Percentiles rank a stretch among this genome's conserved stretches.
Conservation (phyloP, 2,329 filamentous ascomycete genomes). For the Colletotrichum eremochloae region DNA sequence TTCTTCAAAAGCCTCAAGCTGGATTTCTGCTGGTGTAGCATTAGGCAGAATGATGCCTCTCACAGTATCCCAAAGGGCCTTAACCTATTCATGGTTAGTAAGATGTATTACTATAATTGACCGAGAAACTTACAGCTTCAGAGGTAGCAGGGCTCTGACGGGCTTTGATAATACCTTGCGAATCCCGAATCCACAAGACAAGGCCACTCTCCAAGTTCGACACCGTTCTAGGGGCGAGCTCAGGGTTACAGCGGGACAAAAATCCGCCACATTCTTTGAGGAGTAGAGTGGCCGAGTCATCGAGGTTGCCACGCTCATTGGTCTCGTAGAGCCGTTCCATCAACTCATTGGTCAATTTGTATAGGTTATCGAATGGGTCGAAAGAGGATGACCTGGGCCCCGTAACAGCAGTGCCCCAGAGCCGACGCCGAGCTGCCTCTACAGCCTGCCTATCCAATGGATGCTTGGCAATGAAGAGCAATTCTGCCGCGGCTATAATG, state of each 20-base stretch:
- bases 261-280: slow-evolving; percentile 68
- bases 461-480: slow-evolving; percentile 64
- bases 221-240: slow-evolving; percentile 69
- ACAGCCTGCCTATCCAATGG: slow-evolving; percentile 73
- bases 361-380: slow-evolving; percentile 77
- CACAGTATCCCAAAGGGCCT: slow-evolving; percentile 64
- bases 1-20: slow-evolving; percentile 67
- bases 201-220: slow-evolving; percentile 73
- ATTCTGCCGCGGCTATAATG: slow-evolving; percentile 54
- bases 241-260: slow-evolving; percentile 60
- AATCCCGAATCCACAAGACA: slow-evolving; percentile 74
- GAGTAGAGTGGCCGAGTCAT: slow-evolving; percentile 58
- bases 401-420: slow-evolving; percentile 71
- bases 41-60: slow-evolving; percentile 55
- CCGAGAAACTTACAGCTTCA: slow-evolving; percentile 59
- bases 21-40: slow-evolving; percentile 54
- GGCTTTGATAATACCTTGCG: slow-evolving; percentile 56
- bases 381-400: slow-evolving; percentile 58
- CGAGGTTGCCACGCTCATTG: slow-evolving; percentile 54
- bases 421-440: slow-evolving; percentile 73
- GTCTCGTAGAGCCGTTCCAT: slow-evolving; percentile 68
- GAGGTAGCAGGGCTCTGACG: slow-evolving; percentile 56
- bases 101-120: slow-evolving; percentile 17
- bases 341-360: slow-evolving; percentile 68
- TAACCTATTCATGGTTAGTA: slow-evolving; percentile 57